Conservation (phyloP, 257 asterid genomes). For the Solanum sitiens region DNA sequence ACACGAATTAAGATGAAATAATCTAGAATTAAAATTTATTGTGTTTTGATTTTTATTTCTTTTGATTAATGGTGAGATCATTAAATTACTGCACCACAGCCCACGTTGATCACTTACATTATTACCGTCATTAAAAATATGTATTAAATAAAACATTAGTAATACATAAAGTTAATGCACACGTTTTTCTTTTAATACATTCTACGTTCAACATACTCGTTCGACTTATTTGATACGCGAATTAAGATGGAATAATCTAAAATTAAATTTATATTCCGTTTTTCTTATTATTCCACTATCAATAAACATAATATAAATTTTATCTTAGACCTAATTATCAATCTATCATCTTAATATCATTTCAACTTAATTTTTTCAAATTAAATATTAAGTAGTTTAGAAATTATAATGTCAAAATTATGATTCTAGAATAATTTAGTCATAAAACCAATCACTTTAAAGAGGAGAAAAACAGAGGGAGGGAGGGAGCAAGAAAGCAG, state of each 20-base stretch:
- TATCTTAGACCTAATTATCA: too few relatives aligned
- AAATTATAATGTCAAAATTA: not conserved
- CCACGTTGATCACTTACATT: not conserved
- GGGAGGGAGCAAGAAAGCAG: conserved; percentile 22
- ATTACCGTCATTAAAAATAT: not conserved
- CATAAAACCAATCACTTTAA: not conserved
- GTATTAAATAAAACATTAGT: too few relatives aligned
- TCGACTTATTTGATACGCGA: not conserved
- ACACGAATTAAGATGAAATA: not conserved
- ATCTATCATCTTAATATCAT: not conserved
- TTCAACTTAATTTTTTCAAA: not conserved
- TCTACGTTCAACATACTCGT: not conserved
- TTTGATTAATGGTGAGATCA: too few relatives aligned
- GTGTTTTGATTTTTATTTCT: too few relatives aligned
- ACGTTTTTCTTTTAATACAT: not conserved
- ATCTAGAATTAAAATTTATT: too few relatives aligned
- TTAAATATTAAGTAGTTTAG: not conserved
- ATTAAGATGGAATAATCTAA: not conserved
- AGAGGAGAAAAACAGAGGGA: not conserved
- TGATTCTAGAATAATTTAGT: not conserved
- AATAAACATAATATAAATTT: too few relatives aligned
- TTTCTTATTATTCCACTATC: not conserved
- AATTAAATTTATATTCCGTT: too few relatives aligned
- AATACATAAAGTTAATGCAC: not conserved
- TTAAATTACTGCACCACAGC: too few relatives aligned